Conservation (phyloP, 116 monocot genomes). For the Trichopus zeylanicus region DNA sequence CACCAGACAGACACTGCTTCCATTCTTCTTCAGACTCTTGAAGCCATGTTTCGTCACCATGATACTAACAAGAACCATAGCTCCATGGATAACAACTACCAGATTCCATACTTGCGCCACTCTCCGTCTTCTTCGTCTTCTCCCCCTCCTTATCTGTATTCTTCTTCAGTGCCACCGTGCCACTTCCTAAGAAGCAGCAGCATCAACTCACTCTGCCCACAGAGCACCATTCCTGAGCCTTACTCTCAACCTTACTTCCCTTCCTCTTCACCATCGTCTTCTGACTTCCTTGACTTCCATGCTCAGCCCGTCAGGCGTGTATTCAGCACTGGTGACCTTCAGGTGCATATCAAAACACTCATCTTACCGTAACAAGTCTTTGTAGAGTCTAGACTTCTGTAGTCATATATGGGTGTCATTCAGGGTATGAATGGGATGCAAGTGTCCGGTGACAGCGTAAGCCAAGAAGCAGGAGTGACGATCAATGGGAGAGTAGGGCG, state of each 20-base stretch:
- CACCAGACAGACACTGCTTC: too few relatives aligned
- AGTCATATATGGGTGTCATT: background rate
- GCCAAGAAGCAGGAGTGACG: slow-evolving; percentile 11
- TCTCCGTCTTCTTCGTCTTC: background rate
- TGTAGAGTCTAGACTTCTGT: too few relatives aligned
- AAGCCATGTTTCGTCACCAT: too few relatives aligned
- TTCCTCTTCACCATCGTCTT: slow-evolving; percentile 2
- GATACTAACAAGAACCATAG: too few relatives aligned
- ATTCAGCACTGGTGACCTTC: slow-evolving; percentile 59
- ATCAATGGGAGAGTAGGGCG: slow-evolving; percentile 32
- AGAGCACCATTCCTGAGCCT: background rate
- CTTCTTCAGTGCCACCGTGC: background rate
- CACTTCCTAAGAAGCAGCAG: background rate
- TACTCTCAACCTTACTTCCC: background rate
- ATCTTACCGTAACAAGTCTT: background rate
- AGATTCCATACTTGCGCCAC: too few relatives aligned
- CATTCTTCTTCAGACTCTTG: too few relatives aligned
- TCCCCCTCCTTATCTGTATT: background rate
- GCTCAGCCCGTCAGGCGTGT: slow-evolving; percentile 36
- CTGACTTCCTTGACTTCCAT: slow-evolving; percentile 8
- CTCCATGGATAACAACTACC: too few relatives aligned
- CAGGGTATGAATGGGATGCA: slow-evolving; percentile 27
- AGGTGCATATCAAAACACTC: slow-evolving; percentile 5
- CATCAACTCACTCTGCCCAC: background rate
- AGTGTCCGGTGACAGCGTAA: slow-evolving; percentile 13